Conservation (phyloP, 75 land plant genomes). For the Picea sitchensis region DNA sequence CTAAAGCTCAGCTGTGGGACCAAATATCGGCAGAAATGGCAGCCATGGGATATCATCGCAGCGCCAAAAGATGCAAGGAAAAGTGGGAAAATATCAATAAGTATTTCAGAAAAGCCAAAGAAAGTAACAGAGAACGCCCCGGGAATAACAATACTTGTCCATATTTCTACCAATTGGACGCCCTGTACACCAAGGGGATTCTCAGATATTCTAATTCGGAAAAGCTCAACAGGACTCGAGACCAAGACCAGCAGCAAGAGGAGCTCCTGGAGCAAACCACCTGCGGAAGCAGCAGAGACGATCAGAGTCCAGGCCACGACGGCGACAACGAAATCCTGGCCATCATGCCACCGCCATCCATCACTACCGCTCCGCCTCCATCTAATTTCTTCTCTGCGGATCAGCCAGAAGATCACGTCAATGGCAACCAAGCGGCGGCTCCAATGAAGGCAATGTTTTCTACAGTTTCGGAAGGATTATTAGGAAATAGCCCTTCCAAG, state of each 20-base stretch:
- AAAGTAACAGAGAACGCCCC: conserved; percentile 32
- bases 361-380: neutral
- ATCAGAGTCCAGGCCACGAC: neutral
- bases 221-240: conserved; percentile 1
- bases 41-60: conserved; percentile 52
- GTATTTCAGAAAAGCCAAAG: conserved; percentile 70
- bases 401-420: neutral
- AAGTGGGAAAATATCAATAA: conserved; percentile 95
- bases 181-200: conserved; percentile 30
- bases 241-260: conserved; percentile 5
- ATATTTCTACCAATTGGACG: conserved; percentile 64
- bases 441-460: too few species aligned
- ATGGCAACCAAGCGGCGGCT: neutral
- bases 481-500: neutral
- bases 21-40: conserved; percentile 53
- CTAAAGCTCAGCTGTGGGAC: conserved; percentile 70
- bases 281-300: neutral
- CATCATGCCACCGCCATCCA: conserved; percentile 6
- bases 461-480: neutral
- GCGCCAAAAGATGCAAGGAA: conserved; percentile 75
- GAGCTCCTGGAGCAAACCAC: conserved; percentile 3
- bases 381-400: neutral
- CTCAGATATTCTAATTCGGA: neutral
- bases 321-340: conserved; percentile 1
- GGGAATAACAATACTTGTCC: conserved; percentile 63